These are phyloP conservation scores for barley (Hordeum vulgare) DNA, from an alignment of 176 grass and related monocot species.

Conservation along the genomic window MorexV3_pseudomolecules_assembly NC_058519.1:619214233-619214732, in stretches of 20 bases:
- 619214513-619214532: conserved; percentile 55
- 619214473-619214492: conserved; percentile 61
- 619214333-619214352: background rate
- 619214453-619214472: background rate
- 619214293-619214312: background rate
- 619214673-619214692: background rate
- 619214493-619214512: conserved; percentile 59
- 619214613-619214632: conserved; percentile 7
- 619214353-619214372: background rate
- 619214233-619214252: background rate
- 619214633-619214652: background rate
- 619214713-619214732: background rate
- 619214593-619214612: background rate
- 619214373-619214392: background rate
- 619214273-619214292: background rate
- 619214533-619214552: conserved; percentile 26
- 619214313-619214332: background rate
- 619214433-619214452: background rate
- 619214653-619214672: background rate
- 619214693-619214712: background rate
- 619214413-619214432: background rate
- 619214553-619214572: background rate
- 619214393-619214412: background rate
- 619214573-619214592: background rate
- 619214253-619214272: background rate